These are phyloP conservation scores for Neurospora discreta DNA, from an alignment of 495 filamentous ascomycete species.

Conservation along the genomic window DNA sequence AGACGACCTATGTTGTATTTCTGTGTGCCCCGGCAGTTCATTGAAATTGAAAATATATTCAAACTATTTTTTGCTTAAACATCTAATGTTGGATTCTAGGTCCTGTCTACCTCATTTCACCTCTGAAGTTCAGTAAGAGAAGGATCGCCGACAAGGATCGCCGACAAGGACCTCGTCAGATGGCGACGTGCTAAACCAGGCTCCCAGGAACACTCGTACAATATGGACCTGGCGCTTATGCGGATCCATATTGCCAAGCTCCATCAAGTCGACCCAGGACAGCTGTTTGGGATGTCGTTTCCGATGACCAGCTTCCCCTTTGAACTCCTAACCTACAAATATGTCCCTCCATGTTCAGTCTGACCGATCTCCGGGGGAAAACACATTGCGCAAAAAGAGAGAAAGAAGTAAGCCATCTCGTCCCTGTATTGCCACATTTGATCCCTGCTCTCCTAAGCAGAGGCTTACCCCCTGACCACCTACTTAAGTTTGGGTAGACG, in stretches of 20 bases:
- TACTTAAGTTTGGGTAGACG: background rate
- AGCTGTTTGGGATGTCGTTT: background rate
- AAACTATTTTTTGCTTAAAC: background rate
- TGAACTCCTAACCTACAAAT: background rate
- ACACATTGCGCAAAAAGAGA: background rate
- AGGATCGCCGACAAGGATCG: background rate
- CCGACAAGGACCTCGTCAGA: background rate
- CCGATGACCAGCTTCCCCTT: background rate
- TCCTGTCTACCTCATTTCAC: background rate
- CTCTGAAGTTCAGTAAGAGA: background rate
- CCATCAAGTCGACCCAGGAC: background rate
- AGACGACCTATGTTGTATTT: background rate
- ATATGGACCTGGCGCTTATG: background rate
- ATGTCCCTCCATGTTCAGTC: background rate
- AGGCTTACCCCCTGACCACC: background rate
- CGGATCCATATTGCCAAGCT: background rate
- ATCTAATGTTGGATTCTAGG: background rate
- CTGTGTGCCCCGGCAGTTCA: background rate
- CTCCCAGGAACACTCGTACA: background rate
- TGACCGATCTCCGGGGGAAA: background rate
- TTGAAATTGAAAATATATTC: background rate
- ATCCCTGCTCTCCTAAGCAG: background rate
- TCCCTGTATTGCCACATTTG: background rate
- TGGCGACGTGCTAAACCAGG: background rate
- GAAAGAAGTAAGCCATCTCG: background rate